Base-by-base conservation (phyloP, 2,329 filamentous ascomycete species). In the Verticillium dahliae region DNA sequence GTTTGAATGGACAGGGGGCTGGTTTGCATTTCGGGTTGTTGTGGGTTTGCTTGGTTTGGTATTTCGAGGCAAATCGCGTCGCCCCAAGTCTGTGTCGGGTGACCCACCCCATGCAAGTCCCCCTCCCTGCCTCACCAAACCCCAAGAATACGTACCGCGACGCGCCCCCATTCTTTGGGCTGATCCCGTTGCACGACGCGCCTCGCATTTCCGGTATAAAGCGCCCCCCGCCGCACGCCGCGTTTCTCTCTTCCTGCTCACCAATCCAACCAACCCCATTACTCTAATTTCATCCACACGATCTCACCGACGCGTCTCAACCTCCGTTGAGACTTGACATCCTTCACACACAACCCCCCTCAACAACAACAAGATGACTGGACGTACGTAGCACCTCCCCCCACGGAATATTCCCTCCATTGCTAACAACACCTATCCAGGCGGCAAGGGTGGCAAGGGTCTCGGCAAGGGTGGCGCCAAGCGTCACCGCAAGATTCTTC, bases 401-500 rank as follows among this genome's bases (percentile, higher is more conserved):
- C 27, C 5, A 31, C 27, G 27, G 27, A 31, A 31, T 31, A 31
- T 50, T 5, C 27, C 14, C 13, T 58, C 33, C 31, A 10, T 35
- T 4, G 15, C 56, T 58, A 15, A 33, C 52, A 6, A 34, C 22
- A 10, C 10, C 18, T 33, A 22, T 18, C 6, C 72, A 95, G 91
- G 91, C 78, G 92, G 92, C 79, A 96, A 96, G 84, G 92, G 92
- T 80, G 93, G 93, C 78, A 97, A 97, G 88, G 93, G 92, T 78
- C 92, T 97, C 81, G 93, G 93, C 80, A 97, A 97, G 89, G 93
- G 93, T 69, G 93, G 93, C 80, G 94, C 94, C 81, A 98, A 97
- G 90, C 93, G 93, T 81, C 93, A 97, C 84, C 89, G 94, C 75
- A 97, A 97, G 91, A 97, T 97, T 85, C 87, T 97, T 80, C 92